Evolutionary conservation across 2,329 filamentous ascomycete genomes (phyloP).

Genomic region (Apiospora aurea): DNA sequence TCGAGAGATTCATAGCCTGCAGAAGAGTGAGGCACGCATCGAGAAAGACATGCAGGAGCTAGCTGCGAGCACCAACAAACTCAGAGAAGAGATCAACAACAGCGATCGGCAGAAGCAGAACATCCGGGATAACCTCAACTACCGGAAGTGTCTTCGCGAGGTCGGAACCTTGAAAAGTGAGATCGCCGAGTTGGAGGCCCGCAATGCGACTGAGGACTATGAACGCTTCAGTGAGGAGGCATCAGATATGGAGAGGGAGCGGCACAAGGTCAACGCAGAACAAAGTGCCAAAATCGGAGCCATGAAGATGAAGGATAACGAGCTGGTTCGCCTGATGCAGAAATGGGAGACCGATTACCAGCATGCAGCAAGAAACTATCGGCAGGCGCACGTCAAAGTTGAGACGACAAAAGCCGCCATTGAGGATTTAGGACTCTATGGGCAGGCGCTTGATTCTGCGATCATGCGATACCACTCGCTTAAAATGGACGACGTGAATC

Average conservation of each 20-base stretch:
- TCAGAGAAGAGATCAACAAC: constrained; percentile 79
- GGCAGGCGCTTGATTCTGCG: constrained; percentile 86
- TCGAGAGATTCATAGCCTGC: constrained; percentile 71
- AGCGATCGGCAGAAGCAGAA: constrained; percentile 85
- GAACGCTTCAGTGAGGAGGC: constrained; percentile 76
- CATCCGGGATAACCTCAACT: constrained; percentile 88
- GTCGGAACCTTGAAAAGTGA: constrained; percentile 72
- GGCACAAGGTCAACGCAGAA: constrained; percentile 74
- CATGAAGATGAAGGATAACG: constrained; percentile 84
- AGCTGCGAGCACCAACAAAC: constrained; percentile 75
- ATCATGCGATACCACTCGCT: constrained; percentile 96
- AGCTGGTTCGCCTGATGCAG: constrained; percentile 73
- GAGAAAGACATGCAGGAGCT: constrained; percentile 74
- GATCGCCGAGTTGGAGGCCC: constrained; percentile 76
- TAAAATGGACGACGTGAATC: constrained; percentile 99
- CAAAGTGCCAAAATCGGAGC: constrained; percentile 77
- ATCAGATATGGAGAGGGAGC: constrained; percentile 68
- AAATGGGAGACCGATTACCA: constrained; percentile 91
- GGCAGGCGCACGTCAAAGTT: constrained; percentile 86
- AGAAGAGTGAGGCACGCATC: constrained; percentile 68
- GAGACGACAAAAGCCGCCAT: constrained; percentile 92
- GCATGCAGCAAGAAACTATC: constrained; percentile 80
- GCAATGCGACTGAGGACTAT: constrained; percentile 85
- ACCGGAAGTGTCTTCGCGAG: constrained; percentile 75
- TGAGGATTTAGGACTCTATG: constrained; percentile 85